phyloP scores from a whole-genome alignment of 495 filamentous ascomycete species.

The Hypoxylon lienhwacheense region DNA sequence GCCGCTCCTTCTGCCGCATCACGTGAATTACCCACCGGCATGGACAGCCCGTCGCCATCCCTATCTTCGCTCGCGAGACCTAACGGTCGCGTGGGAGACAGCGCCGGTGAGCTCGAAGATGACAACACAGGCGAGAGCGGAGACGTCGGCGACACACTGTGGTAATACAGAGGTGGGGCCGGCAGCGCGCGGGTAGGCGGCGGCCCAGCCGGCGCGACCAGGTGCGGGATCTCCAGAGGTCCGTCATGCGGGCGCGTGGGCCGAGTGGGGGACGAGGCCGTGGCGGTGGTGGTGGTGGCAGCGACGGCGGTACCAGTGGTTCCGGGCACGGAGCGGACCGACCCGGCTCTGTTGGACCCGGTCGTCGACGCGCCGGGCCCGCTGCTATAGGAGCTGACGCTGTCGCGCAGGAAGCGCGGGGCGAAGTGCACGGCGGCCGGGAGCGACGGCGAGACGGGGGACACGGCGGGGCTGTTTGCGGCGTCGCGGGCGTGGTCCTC shows the following conservation, averaged over 20 bases:
- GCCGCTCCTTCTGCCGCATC: slow-evolving; percentile 40
- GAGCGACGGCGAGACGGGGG: slow-evolving; percentile 15
- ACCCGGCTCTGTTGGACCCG: slow-evolving; percentile 22
- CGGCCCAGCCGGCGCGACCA: slow-evolving; percentile 39
- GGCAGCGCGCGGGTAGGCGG: slow-evolving; percentile 39
- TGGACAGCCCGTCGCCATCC: no score
- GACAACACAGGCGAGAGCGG: slow-evolving; percentile 24
- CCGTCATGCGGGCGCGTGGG: slow-evolving; percentile 40
- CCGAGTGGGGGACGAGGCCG: slow-evolving; percentile 35
- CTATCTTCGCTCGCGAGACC: background rate
- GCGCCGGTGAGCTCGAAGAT: slow-evolving; percentile 7
- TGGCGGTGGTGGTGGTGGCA: no score
- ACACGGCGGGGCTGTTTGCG: slow-evolving; percentile 14
- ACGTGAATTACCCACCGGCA: slow-evolving; percentile 29
- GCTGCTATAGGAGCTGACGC: slow-evolving; percentile 30
- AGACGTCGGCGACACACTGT: slow-evolving; percentile 33
- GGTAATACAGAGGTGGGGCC: slow-evolving; percentile 31
- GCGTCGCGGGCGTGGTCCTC: slow-evolving; percentile 25
- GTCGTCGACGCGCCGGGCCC: slow-evolving; percentile 14
- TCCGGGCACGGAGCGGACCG: slow-evolving; percentile 9
- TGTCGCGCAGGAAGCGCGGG: slow-evolving; percentile 25
- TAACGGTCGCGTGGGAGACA: background rate
- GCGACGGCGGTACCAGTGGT: slow-evolving; percentile 4
- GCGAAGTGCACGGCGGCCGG: slow-evolving; percentile 22
- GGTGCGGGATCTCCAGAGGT: slow-evolving; percentile 38